Conservation (phyloP, 345 rosid genomes). For the Dipteronia sinensis region DNA sequence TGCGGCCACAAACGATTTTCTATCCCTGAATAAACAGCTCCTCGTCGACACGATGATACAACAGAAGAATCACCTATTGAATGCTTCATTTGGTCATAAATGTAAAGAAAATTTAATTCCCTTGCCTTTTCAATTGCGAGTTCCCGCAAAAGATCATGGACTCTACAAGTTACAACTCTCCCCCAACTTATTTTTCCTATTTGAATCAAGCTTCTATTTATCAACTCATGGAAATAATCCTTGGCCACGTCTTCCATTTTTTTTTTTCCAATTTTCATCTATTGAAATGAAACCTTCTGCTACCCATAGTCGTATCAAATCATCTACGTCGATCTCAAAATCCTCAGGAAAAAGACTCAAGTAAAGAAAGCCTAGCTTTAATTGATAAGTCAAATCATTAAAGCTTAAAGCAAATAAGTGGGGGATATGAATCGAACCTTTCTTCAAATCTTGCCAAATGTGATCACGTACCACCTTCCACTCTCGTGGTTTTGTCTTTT, state of each 20-base stretch:
- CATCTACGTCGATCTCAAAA: slow-evolving; percentile 11
- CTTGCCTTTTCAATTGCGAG: slow-evolving; percentile 31
- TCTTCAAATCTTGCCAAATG: background rate
- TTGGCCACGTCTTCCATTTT: slow-evolving; percentile 31
- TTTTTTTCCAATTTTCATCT: slow-evolving; percentile 8
- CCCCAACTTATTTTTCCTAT: slow-evolving; percentile 11
- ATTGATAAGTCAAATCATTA: slow-evolving; percentile 27
- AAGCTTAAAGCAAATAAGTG: slow-evolving; percentile 34
- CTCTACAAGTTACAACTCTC: slow-evolving; percentile 24
- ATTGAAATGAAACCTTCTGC: slow-evolving; percentile 28
- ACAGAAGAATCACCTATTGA: background rate
- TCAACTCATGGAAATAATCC: slow-evolving; percentile 28
- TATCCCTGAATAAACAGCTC: background rate
- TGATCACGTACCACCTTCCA: background rate
- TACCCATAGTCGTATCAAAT: slow-evolving; percentile 27
- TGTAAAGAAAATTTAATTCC: slow-evolving; percentile 20
- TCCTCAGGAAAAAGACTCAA: slow-evolving; percentile 34
- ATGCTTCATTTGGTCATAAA: background rate
- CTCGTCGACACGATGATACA: background rate
- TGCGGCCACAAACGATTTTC: background rate
- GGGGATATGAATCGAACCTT: slow-evolving; percentile 20
- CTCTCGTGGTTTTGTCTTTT: background rate
- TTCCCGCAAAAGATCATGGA: slow-evolving; percentile 26
- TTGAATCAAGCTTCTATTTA: slow-evolving; percentile 29
- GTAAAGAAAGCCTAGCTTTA: slow-evolving; percentile 33